A percentile compares a stretch with the other conserved stretches of the same genome.
These are phyloP conservation scores for Emmonsiellopsis sp. DNA, from an alignment of 2,329 filamentous ascomycete genomes.

Conservation along the genomic window DNA sequence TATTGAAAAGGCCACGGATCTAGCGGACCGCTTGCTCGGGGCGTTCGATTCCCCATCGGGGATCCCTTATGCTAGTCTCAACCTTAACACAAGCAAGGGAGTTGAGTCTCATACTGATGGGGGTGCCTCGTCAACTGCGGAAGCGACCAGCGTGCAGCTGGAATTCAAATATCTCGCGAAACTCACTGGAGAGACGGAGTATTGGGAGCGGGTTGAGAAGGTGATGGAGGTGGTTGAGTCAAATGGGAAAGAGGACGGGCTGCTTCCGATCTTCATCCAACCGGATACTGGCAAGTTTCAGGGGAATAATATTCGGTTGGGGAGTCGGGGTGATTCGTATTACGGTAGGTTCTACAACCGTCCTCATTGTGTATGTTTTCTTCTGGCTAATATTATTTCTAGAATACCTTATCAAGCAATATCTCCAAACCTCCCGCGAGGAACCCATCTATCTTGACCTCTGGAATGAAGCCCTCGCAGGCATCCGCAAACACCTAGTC, in stretches of 20 bases:
- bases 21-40: slow-evolving; percentile 76
- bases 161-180: slow-evolving; percentile 97
- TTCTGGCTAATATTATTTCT: not conserved
- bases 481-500: slow-evolving; percentile 84
- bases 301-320: slow-evolving; percentile 78
- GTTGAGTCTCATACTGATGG: slow-evolving; percentile 74
- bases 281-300: slow-evolving; percentile 69
- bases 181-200: slow-evolving; percentile 82
- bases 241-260: slow-evolving; percentile 67
- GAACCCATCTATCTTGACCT: slow-evolving; percentile 82
- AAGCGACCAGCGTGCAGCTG: slow-evolving; percentile 84
- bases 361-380: not conserved
- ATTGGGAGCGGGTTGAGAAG: slow-evolving; percentile 86
- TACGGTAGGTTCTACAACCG: slow-evolving; percentile 46
- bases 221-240: slow-evolving; percentile 87
- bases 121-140: slow-evolving; percentile 87
- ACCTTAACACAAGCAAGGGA: slow-evolving; percentile 67
- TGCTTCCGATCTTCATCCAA: slow-evolving; percentile 87
- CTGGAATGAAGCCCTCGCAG: slow-evolving; percentile 79
- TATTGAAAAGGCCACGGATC: slow-evolving; percentile 87
- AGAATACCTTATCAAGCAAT: slow-evolving; percentile 98
- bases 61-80: slow-evolving; percentile 83
- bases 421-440: slow-evolving; percentile 80
- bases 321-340: slow-evolving; percentile 92
- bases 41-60: slow-evolving; percentile 85